A percentile compares a stretch with the other conserved stretches of the same genome.
phyloP scores from a whole-genome alignment of 2,329 filamentous ascomycete species.

The Juglanconis oblonga region DNA sequence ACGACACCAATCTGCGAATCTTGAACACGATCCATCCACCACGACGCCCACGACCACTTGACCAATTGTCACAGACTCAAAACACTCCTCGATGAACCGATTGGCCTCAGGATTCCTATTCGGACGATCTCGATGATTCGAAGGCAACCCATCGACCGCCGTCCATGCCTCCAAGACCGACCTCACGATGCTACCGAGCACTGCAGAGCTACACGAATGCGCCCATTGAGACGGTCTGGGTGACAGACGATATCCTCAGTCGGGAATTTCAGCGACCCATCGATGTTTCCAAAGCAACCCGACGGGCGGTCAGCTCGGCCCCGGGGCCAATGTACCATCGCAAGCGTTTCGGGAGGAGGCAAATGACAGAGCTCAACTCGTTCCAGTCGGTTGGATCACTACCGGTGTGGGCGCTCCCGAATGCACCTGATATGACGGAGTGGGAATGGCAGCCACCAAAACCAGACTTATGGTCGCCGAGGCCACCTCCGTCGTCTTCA shows the following conservation, averaged over 20 bases:
- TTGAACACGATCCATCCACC: neutral
- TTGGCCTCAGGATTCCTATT: neutral
- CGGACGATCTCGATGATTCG: conserved; percentile 6
- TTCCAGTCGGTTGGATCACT: conserved; percentile 37
- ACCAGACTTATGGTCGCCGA: conserved; percentile 8
- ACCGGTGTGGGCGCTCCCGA: conserved; percentile 46
- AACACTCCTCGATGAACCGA: neutral
- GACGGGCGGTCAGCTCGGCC: conserved; percentile 36
- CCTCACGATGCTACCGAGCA: conserved; percentile 37
- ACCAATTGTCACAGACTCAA: neutral
- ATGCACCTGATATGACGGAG: conserved; percentile 40
- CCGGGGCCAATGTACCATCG: conserved; percentile 55
- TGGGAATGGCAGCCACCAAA: conserved; percentile 53
- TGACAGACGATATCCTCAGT: conserved; percentile 54
- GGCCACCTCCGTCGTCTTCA: conserved; percentile 19
- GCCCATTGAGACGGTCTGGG: conserved; percentile 50
- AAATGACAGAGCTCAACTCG: conserved; percentile 48
- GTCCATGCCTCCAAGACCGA: conserved; percentile 20
- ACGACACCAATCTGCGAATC: neutral
- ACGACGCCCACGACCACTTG: neutral
- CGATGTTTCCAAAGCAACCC: conserved; percentile 27
- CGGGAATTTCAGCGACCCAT: conserved; percentile 48
- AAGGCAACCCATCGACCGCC: neutral
- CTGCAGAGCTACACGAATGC: conserved; percentile 39
- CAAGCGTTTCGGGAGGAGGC: conserved; percentile 50